Conservation (phyloP, 202 grass and related monocot genomes). For the Brachypodium distachyon region DNA sequence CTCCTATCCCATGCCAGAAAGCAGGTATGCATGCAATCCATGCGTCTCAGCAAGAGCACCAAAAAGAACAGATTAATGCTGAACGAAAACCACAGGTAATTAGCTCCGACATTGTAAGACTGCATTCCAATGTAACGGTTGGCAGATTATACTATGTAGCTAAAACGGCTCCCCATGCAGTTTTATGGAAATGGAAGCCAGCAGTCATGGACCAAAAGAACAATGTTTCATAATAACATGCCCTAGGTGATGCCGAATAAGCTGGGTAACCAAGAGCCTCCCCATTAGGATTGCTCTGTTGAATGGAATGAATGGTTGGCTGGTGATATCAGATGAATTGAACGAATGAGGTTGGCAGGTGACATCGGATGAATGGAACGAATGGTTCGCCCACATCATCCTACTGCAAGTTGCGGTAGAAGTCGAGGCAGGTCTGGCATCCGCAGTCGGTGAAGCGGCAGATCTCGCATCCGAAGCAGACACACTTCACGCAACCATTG, state of each 20-base stretch:
- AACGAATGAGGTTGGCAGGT: conserved; percentile 21
- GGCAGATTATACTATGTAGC: neutral
- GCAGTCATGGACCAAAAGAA: neutral
- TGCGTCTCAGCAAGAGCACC: neutral
- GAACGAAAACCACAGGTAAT: neutral
- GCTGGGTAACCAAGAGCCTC: neutral
- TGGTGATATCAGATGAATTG: neutral
- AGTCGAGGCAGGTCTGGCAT: conserved; percentile 91
- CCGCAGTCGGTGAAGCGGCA: conserved; percentile 87
- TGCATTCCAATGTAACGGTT: neutral
- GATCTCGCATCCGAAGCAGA: conserved; percentile 82
- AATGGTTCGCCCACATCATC: conserved; percentile 13
- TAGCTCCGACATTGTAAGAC: neutral
- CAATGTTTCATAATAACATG: neutral
- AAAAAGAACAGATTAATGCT: neutral
- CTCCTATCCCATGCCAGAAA: no score
- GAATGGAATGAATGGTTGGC: no score
- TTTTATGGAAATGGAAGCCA: neutral
- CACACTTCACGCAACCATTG: conserved; percentile 77
- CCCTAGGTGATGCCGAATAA: neutral
- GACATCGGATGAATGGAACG: conserved; percentile 13
- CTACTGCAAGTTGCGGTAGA: conserved; percentile 64
- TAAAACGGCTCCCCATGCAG: neutral
- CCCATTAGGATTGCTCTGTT: neutral
- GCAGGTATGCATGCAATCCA: no score